Conservation (phyloP, 139 green algal genomes). For the Zygnema cylindricum region DNA sequence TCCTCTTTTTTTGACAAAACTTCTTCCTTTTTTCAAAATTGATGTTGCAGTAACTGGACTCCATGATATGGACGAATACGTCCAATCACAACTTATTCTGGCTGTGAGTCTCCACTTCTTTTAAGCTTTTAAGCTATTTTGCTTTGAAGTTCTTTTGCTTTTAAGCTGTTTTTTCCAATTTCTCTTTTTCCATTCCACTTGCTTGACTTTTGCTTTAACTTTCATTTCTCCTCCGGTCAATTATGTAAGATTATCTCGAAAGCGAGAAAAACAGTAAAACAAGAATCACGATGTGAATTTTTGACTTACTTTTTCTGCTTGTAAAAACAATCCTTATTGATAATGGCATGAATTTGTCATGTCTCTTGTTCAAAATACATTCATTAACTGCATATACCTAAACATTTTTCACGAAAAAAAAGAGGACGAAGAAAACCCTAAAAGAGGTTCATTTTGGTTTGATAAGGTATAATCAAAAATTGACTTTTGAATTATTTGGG, state of each 20-base stretch:
- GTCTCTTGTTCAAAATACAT: background rate
- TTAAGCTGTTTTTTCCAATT: background rate
- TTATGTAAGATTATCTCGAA: too few species aligned
- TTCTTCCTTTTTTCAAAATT: background rate
- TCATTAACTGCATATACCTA: background rate
- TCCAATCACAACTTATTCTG: slow-evolving; percentile 93
- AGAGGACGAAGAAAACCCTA: too few species aligned
- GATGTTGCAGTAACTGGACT: slow-evolving; percentile 88
- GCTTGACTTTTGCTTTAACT: background rate
- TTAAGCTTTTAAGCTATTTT: too few species aligned
- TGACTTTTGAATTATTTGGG: too few species aligned
- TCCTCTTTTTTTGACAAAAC: too few species aligned
- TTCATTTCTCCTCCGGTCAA: background rate
- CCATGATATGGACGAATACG: slow-evolving; percentile 98
- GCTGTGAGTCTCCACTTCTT: slow-evolving; percentile 62
- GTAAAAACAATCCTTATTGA: background rate
- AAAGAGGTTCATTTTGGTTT: too few species aligned
- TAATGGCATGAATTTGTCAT: background rate
- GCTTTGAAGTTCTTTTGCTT: too few species aligned
- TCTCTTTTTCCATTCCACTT: background rate
- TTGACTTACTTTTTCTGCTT: too few species aligned
- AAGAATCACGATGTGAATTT: too few species aligned
- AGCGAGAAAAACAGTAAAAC: too few species aligned
- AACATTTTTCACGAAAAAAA: too few species aligned
- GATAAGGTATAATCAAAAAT: too few species aligned